phyloP scores from a whole-genome alignment of 805 yeast genomes.

The Blastobotrys americana region DNA sequence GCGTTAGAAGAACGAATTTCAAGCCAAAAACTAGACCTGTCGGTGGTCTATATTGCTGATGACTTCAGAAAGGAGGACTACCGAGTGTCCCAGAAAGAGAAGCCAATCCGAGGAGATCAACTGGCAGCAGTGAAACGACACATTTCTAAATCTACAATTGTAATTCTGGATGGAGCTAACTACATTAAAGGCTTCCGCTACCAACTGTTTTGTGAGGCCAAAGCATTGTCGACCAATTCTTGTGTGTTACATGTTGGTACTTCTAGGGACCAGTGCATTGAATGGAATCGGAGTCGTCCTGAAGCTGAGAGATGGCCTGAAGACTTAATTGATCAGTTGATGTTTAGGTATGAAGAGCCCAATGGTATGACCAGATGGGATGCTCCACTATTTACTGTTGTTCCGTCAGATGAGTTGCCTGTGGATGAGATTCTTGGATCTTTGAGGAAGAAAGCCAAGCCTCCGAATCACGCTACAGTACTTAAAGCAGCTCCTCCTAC shows the following conservation, averaged over 20 bases:
- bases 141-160: conserved; percentile 59
- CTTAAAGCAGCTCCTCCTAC: conserved; percentile 72
- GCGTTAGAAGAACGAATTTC: conserved; percentile 41
- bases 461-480: conserved; percentile 78
- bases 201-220: conserved; percentile 90
- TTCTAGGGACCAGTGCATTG: conserved; percentile 51
- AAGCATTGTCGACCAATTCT: conserved; percentile 70
- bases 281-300: conserved; percentile 45
- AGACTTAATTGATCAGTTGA: conserved; percentile 56
- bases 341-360: conserved; percentile 91
- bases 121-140: conserved; percentile 85
- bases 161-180: conserved; percentile 75
- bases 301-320: conserved; percentile 50
- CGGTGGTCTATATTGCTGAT: conserved; percentile 67
- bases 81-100: conserved; percentile 66
- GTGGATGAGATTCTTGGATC: conserved; percentile 51
- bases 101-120: conserved; percentile 74
- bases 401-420: conserved; percentile 51
- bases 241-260: conserved; percentile 76
- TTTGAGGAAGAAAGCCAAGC: conserved; percentile 49
- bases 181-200: conserved; percentile 95
- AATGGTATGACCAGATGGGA: conserved; percentile 86
- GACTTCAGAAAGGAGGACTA: conserved; percentile 67
- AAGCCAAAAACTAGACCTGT: conserved; percentile 30
- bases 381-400: conserved; percentile 73